A percentile compares a stretch with the other conserved stretches of the same genome.
Evolutionary conservation across 768 basidiomycete species (phyloP).

Genomic region (Lentinula aciculospora): DNA sequence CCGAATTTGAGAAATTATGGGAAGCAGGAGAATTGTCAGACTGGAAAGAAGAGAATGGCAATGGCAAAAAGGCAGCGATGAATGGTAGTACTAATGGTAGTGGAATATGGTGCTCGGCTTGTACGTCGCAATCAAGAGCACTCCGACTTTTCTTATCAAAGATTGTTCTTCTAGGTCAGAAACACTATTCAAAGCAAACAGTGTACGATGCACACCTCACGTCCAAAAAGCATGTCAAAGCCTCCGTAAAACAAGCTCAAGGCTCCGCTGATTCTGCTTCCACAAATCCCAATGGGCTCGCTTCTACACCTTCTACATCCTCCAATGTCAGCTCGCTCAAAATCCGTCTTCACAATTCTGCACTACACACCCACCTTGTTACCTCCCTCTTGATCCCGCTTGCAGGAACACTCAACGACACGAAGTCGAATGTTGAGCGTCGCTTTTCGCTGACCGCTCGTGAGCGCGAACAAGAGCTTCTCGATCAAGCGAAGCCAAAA

Average conservation of each 20-base stretch:
- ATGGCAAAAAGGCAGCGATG: slow-evolving; percentile 22
- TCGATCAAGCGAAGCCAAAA: slow-evolving; percentile 59
- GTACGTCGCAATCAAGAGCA: slow-evolving; percentile 41
- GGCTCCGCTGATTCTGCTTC: slow-evolving; percentile 34
- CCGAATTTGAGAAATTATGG: slow-evolving; percentile 79
- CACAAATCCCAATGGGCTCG: slow-evolving; percentile 52
- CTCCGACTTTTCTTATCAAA: slow-evolving; percentile 7
- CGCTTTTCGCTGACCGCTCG: slow-evolving; percentile 95
- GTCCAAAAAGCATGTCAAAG: slow-evolving; percentile 95
- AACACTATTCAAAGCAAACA: slow-evolving; percentile 92
- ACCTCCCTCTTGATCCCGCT: slow-evolving; percentile 64
- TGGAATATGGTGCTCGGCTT: slow-evolving; percentile 94
- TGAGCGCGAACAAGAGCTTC: slow-evolving; percentile 90
- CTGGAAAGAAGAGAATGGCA: slow-evolving; percentile 62
- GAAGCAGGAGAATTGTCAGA: slow-evolving; percentile 65
- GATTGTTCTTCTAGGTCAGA: slow-evolving; percentile 62
- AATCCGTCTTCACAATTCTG: slow-evolving; percentile 57
- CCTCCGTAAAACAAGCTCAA: slow-evolving; percentile 64
- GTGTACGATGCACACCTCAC: slow-evolving; percentile 95
- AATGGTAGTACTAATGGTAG: slow-evolving; percentile 33
- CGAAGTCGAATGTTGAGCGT: slow-evolving; percentile 94
- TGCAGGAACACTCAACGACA: slow-evolving; percentile 69
- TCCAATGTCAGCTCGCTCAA: slow-evolving; percentile 26
- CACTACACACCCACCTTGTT: slow-evolving; percentile 65
- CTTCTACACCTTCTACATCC: slow-evolving; percentile 20